These are phyloP conservation scores for Pilaira anomala DNA, from an alignment of 192 early-diverging fungal species.

Conservation along the genomic window DNA sequence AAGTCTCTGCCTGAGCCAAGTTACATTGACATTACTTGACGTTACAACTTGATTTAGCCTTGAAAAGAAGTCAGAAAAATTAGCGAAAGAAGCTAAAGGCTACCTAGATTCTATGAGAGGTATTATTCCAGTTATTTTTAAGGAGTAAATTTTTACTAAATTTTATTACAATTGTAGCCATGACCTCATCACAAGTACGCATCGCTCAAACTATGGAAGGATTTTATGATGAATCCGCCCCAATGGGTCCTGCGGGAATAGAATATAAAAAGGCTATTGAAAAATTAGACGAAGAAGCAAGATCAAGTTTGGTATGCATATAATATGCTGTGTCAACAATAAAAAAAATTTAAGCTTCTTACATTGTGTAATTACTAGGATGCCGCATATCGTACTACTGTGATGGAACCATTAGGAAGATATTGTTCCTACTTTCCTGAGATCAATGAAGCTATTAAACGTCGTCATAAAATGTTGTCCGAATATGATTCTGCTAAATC, in stretches of 20 bases:
- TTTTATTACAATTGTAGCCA: slow-evolving; percentile 45
- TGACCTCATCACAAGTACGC: slow-evolving; percentile 79
- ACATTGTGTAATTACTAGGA: slow-evolving; percentile 46
- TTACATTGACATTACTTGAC: not conserved
- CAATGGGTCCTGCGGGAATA: slow-evolving; percentile 67
- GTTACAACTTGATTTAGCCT: slow-evolving; percentile 46
- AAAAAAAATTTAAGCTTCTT: not conserved
- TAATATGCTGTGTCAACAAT: not conserved
- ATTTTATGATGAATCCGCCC: slow-evolving; percentile 83
- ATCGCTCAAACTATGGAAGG: slow-evolving; percentile 86
- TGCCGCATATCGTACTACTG: slow-evolving; percentile 78
- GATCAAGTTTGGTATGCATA: slow-evolving; percentile 69
- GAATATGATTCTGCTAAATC: slow-evolving; percentile 83
- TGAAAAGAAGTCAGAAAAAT: slow-evolving; percentile 76
- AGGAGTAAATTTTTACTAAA: not conserved
- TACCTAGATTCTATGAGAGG: slow-evolving; percentile 84
- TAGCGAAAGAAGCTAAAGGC: slow-evolving; percentile 90
- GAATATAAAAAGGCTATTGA: slow-evolving; percentile 84
- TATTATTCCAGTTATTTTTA: too few species aligned
- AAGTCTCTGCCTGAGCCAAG: too few species aligned
- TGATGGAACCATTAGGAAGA: slow-evolving; percentile 86
- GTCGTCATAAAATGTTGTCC: slow-evolving; percentile 80
- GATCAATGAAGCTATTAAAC: slow-evolving; percentile 88
- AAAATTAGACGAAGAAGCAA: slow-evolving; percentile 75
- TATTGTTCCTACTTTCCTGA: slow-evolving; percentile 88